Evolutionary conservation across 495 filamentous ascomycete genomes (phyloP).

Genomic region (Podospora fimiseda): DNA sequence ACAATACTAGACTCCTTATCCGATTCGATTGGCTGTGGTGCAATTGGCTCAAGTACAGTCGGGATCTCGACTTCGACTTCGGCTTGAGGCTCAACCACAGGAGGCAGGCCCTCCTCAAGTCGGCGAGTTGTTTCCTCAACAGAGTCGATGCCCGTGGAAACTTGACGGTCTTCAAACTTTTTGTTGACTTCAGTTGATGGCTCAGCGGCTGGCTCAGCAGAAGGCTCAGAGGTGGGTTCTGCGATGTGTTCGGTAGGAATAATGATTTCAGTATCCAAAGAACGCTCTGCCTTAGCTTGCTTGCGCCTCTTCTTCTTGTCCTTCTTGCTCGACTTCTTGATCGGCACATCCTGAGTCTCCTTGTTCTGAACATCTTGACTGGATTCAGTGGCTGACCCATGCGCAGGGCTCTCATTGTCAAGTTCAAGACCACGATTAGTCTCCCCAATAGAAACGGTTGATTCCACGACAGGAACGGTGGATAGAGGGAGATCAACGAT

Average conservation of each 20-base stretch:
- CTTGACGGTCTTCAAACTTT: neutral
- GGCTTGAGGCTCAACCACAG: neutral
- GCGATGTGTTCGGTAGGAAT: neutral
- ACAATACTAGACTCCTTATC: no score
- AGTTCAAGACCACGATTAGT: no score
- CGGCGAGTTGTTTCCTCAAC: no score
- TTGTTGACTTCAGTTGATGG: neutral
- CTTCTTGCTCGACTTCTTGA: slow-evolving; percentile 16
- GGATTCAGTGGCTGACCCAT: no score
- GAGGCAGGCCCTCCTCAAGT: no score
- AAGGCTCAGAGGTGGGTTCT: neutral
- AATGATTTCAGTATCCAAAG: slow-evolving; percentile 4
- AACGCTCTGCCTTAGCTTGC: slow-evolving; percentile 15
- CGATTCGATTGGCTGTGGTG: no score
- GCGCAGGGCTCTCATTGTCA: no score
- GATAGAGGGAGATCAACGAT: no score
- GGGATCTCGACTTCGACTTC: neutral
- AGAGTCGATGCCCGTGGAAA: slow-evolving; percentile 6
- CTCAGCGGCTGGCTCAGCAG: neutral
- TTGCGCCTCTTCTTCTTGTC: slow-evolving; percentile 21
- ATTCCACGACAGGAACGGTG: no score
- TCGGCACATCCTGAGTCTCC: neutral
- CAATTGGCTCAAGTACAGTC: neutral
- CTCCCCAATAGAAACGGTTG: no score
- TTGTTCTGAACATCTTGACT: neutral